Evolutionary conservation across 805 yeast genomes (phyloP).

Genomic region (Wilhelminamyces savonicus): DNA sequence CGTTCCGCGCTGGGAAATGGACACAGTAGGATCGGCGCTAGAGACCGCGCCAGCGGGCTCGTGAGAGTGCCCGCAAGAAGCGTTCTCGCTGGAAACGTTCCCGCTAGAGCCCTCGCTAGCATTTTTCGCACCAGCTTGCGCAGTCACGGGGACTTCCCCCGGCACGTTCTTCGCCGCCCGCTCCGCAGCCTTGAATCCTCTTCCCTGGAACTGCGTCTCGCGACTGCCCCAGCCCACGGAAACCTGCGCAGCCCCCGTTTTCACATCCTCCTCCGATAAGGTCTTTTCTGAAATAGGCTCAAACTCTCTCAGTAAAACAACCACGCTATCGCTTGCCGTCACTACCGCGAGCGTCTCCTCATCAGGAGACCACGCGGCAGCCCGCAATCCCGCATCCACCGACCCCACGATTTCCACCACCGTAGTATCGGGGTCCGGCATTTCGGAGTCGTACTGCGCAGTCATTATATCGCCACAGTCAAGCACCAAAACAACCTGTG

Average conservation of each 20-base stretch:
- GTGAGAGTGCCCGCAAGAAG: too few relatives aligned
- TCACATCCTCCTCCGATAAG: conserved; percentile 56
- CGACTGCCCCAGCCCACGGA: conserved; percentile 98
- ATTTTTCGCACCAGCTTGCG: too few relatives aligned
- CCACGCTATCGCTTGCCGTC: conserved; percentile 53
- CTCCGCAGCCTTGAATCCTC: conserved; percentile 78
- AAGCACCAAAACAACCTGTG: conserved; percentile 60
- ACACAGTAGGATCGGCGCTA: conserved; percentile 92
- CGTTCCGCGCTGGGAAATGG: conserved; percentile 63
- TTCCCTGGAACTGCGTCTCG: conserved; percentile 95
- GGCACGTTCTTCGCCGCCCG: conserved; percentile 37
- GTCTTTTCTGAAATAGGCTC: conserved; percentile 70
- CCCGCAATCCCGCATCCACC: conserved; percentile 65
- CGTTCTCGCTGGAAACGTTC: too few relatives aligned
- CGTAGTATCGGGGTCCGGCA: conserved; percentile 46
- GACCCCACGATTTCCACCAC: conserved; percentile 76
- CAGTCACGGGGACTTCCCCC: conserved; percentile 36
- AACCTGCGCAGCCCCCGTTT: conserved; percentile 67
- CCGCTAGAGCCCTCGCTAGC: too few relatives aligned
- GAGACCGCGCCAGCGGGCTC: too few relatives aligned
- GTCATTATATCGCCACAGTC: conserved; percentile 70
- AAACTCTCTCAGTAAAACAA: conserved; percentile 66
- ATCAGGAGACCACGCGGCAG: conserved; percentile 86
- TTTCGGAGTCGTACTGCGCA: conserved; percentile 50
- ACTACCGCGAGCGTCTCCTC: conserved; percentile 77